A percentile compares a stretch with the other conserved stretches of the same genome.
Conservation (phyloP, 2,329 filamentous ascomycete species). For the Pyrenophora seminiperda region DNA sequence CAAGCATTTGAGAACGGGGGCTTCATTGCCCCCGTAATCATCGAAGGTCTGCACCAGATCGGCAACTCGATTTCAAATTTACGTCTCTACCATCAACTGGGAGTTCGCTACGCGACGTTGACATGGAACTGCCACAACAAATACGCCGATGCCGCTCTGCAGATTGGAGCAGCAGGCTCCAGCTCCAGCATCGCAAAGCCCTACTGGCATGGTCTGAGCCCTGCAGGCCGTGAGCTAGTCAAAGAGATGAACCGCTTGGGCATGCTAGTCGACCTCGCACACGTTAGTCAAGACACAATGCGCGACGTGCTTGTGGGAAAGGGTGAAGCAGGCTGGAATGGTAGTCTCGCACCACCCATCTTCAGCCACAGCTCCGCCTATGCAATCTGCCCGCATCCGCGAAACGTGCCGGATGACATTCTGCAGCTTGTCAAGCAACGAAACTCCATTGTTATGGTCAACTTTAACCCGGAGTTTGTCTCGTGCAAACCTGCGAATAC, state of each 20-base stretch:
- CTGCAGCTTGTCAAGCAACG: constrained; percentile 74
- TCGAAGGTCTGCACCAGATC: constrained; percentile 82
- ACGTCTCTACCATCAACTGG: constrained; percentile 74
- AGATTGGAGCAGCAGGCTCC: constrained; percentile 52
- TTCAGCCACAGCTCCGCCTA: constrained; percentile 88
- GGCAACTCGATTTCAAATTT: constrained; percentile 81
- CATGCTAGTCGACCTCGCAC: constrained; percentile 89
- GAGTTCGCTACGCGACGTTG: constrained; percentile 84
- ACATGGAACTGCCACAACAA: constrained; percentile 94
- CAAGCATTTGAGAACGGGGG: constrained; percentile 53
- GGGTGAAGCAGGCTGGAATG: constrained; percentile 61
- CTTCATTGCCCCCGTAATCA: constrained; percentile 45
- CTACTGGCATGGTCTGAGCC: constrained; percentile 73
- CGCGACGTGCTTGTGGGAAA: constrained; percentile 73
- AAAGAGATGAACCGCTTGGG: constrained; percentile 93
- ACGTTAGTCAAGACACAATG: constrained; percentile 82
- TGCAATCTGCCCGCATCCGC: constrained; percentile 80
- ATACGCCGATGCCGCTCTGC: constrained; percentile 82
- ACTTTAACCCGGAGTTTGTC: constrained; percentile 83
- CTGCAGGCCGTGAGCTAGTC: constrained; percentile 70
- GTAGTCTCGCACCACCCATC: constrained; percentile 80
- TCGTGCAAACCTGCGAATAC: constrained; percentile 68
- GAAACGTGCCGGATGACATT: constrained; percentile 87
- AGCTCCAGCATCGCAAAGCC: constrained; percentile 55
- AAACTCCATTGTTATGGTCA: constrained; percentile 85